phyloP scores from a whole-genome alignment of 139 green algal genomes.

The Ulvella scutata region DNA sequence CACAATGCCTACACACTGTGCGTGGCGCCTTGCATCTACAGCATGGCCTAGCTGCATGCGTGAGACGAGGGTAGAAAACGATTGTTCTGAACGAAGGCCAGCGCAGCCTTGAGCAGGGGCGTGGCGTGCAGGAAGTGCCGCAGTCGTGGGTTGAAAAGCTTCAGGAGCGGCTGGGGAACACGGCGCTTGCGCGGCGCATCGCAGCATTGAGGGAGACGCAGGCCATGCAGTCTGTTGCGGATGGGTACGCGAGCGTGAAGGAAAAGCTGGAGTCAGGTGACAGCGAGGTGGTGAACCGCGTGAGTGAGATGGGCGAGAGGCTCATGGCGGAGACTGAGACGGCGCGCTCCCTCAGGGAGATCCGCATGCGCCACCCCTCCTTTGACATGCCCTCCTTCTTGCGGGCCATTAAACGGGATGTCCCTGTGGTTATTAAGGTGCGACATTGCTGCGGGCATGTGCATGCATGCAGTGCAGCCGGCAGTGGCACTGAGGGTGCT shows the following conservation, averaged over 20 bases:
- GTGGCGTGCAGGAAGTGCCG: background rate
- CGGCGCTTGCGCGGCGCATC: background rate
- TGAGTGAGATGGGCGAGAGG: constrained; percentile 1
- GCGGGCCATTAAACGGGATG: constrained; percentile 27
- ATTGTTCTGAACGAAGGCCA: no score
- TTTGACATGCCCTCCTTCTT: constrained; percentile 63
- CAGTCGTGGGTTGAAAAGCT: background rate
- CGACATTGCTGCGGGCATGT: background rate
- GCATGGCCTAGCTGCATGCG: no score
- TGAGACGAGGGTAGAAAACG: no score
- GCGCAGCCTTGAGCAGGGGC: no score
- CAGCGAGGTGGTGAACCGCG: background rate
- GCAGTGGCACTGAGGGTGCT: background rate
- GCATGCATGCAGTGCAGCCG: no score
- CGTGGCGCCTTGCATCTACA: no score
- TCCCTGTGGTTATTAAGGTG: constrained; percentile 26
- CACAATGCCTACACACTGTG: no score
- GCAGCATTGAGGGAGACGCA: background rate
- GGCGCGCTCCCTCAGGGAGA: constrained; percentile 37
- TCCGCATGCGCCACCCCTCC: constrained; percentile 29
- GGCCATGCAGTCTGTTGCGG: background rate
- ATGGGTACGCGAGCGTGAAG: background rate
- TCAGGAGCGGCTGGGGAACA: background rate
- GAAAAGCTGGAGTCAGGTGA: background rate
- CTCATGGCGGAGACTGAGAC: constrained; percentile 32